phyloP scores from a whole-genome alignment of 495 filamentous ascomycete species.

The Aspergillus coremiiformis region DNA sequence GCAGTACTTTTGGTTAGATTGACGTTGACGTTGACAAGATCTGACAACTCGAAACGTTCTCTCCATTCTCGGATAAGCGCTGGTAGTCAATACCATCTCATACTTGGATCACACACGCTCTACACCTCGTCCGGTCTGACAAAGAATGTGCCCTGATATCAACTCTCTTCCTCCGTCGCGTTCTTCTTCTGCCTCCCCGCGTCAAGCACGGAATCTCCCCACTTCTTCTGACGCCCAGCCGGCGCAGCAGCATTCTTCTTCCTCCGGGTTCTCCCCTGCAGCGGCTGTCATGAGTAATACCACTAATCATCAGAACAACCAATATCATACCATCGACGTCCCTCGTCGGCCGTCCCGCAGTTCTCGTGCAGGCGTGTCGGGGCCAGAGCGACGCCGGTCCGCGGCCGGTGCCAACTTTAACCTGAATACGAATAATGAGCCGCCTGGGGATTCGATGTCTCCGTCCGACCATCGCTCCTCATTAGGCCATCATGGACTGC shows the following conservation, averaged over 20 bases:
- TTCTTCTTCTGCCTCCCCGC: conserved; percentile 38
- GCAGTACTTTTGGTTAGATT: too few species aligned
- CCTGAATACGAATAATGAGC: conserved; percentile 56
- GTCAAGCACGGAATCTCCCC: conserved; percentile 25
- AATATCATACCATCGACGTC: conserved; percentile 21
- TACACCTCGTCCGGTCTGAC: background rate
- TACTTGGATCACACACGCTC: background rate
- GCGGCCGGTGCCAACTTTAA: conserved; percentile 66
- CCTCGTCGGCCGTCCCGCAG: conserved; percentile 45
- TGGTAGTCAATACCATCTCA: background rate
- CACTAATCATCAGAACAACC: background rate
- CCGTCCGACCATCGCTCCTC: conserved; percentile 37
- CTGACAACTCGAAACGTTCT: background rate
- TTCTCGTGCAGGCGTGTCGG: conserved; percentile 43
- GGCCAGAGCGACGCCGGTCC: conserved; percentile 49
- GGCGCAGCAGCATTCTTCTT: conserved; percentile 5
- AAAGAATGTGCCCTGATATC: conserved; percentile 58
- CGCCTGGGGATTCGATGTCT: conserved; percentile 42
- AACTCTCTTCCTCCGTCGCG: conserved; percentile 66
- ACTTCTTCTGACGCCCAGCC: conserved; percentile 13
- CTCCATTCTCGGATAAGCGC: background rate
- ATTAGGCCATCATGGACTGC: conserved; percentile 40
- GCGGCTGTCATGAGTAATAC: conserved; percentile 23
- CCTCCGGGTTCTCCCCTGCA: conserved; percentile 17
- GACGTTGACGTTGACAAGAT: too few species aligned